These are phyloP conservation scores for Albugo laibachii DNA, from an alignment of 352 stramenopile species.

Conservation along the genomic window DNA sequence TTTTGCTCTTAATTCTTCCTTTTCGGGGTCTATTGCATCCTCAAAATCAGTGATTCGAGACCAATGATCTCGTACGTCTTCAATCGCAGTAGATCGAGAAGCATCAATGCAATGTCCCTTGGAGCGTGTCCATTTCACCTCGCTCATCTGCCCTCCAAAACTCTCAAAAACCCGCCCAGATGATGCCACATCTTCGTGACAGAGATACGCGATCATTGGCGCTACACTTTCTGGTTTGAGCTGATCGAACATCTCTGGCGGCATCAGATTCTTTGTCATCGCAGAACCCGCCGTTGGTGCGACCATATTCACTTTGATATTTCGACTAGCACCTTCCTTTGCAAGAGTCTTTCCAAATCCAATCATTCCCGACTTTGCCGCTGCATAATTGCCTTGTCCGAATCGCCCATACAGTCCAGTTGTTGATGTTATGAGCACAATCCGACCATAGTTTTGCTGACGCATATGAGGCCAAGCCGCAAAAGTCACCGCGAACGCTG, in stretches of 20 bases:
- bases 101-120: slow-evolving; percentile 25
- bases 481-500: slow-evolving; percentile 29
- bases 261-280: slow-evolving; percentile 68
- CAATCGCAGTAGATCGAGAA: slow-evolving; percentile 11
- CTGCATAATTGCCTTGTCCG: slow-evolving; percentile 77
- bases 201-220: slow-evolving; percentile 69
- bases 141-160: slow-evolving; percentile 52
- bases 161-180: slow-evolving; percentile 69
- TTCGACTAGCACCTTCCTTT: slow-evolving; percentile 56
- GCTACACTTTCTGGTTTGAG: slow-evolving; percentile 63
- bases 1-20: slow-evolving; percentile 23
- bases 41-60: slow-evolving; percentile 56
- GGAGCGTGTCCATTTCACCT: slow-evolving; percentile 59
- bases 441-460: slow-evolving; percentile 61
- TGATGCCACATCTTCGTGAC: slow-evolving; percentile 53
- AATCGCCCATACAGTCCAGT: slow-evolving; percentile 81
- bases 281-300: slow-evolving; percentile 61
- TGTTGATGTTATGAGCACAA: slow-evolving; percentile 66
- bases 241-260: slow-evolving; percentile 32
- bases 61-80: slow-evolving; percentile 60
- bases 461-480: slow-evolving; percentile 61
- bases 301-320: slow-evolving; percentile 66
- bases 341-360: slow-evolving; percentile 82
- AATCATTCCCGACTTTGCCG: slow-evolving; percentile 83
- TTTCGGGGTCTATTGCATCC: slow-evolving; percentile 48